Conservation (phyloP, 495 filamentous ascomycete genomes). For the Lichina pygmaea region DNA sequence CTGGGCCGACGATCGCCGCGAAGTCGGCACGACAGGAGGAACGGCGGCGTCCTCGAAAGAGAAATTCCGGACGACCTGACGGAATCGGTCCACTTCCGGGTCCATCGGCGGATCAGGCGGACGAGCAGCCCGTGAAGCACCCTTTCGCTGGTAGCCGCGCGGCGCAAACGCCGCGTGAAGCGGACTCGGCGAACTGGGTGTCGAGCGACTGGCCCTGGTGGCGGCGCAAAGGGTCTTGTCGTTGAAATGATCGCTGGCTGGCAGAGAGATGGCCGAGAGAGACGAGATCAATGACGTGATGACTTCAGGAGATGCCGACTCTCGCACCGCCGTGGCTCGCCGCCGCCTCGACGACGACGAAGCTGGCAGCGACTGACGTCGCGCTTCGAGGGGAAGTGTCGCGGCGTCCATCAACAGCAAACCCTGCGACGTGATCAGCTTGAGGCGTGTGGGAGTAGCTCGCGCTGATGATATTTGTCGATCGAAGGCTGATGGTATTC, state of each 20-base stretch:
- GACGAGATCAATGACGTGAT: constrained; percentile 87
- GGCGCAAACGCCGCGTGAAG: constrained; percentile 8
- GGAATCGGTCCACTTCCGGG: constrained; percentile 38
- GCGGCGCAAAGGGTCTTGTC: constrained; percentile 15
- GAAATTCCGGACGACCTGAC: constrained; percentile 18
- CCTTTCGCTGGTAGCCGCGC: constrained; percentile 2
- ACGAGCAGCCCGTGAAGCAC: constrained; percentile 5
- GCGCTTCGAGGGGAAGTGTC: too few species aligned
- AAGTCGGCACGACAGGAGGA: constrained; percentile 62
- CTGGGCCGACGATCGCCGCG: constrained; percentile 52
- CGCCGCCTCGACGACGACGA: too few species aligned
- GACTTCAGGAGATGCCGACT: constrained; percentile 66
- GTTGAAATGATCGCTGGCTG: constrained; percentile 49
- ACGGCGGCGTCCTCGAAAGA: constrained; percentile 44
- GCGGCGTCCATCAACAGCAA: too few species aligned
- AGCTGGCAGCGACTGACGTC: too few species aligned
- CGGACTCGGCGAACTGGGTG: constrained; percentile 11
- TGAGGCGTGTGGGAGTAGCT: too few species aligned
- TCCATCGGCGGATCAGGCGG: constrained; percentile 19
- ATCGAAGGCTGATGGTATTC: too few species aligned
- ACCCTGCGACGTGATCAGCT: too few species aligned
- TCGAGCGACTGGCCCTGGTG: constrained; percentile 15
- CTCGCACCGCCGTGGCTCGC: not conserved
- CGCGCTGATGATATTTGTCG: too few species aligned
- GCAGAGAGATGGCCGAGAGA: constrained; percentile 59